Evolutionary conservation across 192 early-diverging fungal genomes (phyloP), one percentile per base, ranked within the genome.

Genomic region (Backusella luteola): DNA sequence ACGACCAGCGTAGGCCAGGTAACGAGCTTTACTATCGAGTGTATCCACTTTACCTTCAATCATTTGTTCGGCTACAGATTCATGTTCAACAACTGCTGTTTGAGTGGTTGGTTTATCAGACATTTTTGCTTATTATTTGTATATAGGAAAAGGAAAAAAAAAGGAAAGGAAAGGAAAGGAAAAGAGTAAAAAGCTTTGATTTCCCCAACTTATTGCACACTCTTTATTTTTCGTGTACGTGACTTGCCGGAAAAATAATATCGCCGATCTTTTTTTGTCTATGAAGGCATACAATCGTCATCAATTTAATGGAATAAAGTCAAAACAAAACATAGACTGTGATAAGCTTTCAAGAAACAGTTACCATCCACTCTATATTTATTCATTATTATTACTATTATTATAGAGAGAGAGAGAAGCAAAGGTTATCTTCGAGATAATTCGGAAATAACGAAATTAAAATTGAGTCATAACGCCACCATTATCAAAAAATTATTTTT

Each of bases 1-100:
- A 66, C 88, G 87, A 66, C 78, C 85, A 52, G 80, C 81, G 66
- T 89, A 89, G 6, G 84, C 88, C 35, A 89, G 75, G 66, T 88
- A 89, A 76, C 88, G 85, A 26, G 85, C 86, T 12, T 76, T 74
- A 23, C 84, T 87, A 26, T 87, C 82, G 52, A 87, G 74, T 1
- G 82, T 76, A 66, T 87, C 86, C 46, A 85, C 41, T 19, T 87
- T 73, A 9, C 86, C 86, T 26, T 82, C 41, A 29, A 72, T 53
- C 12, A 87, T 52, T 42, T 78, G 52, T 5, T 77, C 68, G 0
- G 44, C 39, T 1, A 75, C 12, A 46, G 35, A 59, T 74, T 73
- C 73, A 36, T 74, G n/a, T 21, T 71, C 41, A 34, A 71, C 41
- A n/a, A 49, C 19, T 49, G 46, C 19, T 42, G 26, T 49, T 15